phyloP scores from a whole-genome alignment of 129 eudicot species.

The Flaveria robusta region DNA sequence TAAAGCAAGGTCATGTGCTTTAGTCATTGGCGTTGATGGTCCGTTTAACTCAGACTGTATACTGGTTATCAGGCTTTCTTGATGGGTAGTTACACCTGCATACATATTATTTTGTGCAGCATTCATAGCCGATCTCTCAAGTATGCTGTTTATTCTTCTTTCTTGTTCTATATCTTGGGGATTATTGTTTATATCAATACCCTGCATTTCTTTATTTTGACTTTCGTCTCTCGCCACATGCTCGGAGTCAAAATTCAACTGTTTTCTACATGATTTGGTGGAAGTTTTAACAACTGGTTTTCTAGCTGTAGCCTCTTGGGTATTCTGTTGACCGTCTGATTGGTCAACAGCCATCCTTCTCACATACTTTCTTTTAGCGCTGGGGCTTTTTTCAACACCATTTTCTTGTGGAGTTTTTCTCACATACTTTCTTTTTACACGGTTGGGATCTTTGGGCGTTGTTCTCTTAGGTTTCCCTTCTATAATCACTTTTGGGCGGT shows the following conservation, averaged over 20 bases:
- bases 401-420: constrained; percentile 41
- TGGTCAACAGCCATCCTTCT: constrained; percentile 44
- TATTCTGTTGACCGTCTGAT: constrained; percentile 23
- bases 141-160: constrained; percentile 34
- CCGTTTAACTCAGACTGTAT: constrained; percentile 10
- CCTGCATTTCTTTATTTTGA: constrained; percentile 22
- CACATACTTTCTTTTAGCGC: constrained; percentile 71
- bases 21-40: constrained; percentile 24
- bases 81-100: constrained; percentile 19
- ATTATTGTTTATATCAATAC: constrained; percentile 36
- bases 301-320: constrained; percentile 17
- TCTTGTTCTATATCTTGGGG: constrained; percentile 31
- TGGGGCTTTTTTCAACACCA: constrained; percentile 32
- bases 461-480: constrained; percentile 75
- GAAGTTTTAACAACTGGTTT: constrained; percentile 26
- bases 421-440: constrained; percentile 68
- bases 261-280: constrained; percentile 48
- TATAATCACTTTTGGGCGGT: constrained; percentile 75
- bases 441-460: constrained; percentile 51
- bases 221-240: constrained; percentile 19
- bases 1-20: constrained; percentile 40
- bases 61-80: constrained; percentile 13
- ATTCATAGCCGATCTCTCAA: constrained; percentile 37
- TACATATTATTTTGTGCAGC: constrained; percentile 28
- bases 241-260: constrained; percentile 65